Percentiles rank a stretch among this genome's conserved stretches.
Conservation (phyloP, 345 rosid species). For the Trapa incisa region DNA sequence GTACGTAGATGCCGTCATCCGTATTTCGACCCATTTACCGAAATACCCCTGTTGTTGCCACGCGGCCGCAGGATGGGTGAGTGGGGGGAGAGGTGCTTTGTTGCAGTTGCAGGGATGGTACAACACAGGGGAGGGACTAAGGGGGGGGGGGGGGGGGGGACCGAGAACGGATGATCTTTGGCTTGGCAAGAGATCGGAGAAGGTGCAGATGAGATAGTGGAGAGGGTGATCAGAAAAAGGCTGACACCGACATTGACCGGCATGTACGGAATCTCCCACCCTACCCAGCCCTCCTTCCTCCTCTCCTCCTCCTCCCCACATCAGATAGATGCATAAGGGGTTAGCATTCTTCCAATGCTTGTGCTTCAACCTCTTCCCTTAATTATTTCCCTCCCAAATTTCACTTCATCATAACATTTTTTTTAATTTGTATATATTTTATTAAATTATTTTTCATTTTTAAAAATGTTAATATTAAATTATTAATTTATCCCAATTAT, state of each 20-base stretch:
- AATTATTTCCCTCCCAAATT: background rate
- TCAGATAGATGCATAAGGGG: too few species aligned
- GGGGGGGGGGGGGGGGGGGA: background rate
- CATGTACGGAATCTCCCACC: background rate
- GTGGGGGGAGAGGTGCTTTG: background rate
- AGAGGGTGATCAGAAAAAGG: background rate
- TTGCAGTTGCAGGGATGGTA: background rate
- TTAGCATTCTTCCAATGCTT: background rate
- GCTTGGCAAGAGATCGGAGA: too few species aligned
- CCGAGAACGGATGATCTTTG: background rate
- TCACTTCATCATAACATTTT: background rate
- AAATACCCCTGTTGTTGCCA: background rate
- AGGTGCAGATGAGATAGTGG: background rate
- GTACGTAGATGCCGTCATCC: too few species aligned
- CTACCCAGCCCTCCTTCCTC: too few species aligned
- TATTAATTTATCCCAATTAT: too few species aligned
- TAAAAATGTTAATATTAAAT: too few species aligned
- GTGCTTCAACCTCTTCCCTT: background rate
- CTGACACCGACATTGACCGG: constrained; percentile 8
- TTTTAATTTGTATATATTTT: too few species aligned
- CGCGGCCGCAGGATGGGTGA: background rate
- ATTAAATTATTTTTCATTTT: too few species aligned
- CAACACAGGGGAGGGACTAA: too few species aligned
- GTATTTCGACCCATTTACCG: too few species aligned
- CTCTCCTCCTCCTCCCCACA: too few species aligned